Base-by-base conservation (phyloP, 768 basidiomycete genomes). In the Trametes punicea region DNA sequence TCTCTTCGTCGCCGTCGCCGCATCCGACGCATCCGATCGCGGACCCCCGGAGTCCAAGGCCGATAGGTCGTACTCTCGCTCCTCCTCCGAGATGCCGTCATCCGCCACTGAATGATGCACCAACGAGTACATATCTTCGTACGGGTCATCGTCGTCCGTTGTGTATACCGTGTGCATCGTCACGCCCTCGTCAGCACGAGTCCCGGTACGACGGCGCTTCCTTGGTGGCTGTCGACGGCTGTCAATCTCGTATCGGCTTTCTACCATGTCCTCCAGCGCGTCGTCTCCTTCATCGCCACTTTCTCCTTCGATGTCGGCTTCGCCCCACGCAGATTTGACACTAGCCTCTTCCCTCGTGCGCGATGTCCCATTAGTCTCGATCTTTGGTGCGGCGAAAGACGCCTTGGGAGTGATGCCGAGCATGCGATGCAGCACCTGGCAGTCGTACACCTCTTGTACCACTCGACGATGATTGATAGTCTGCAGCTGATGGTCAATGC, bases 391-490 rank as follows among this genome's bases (percentile, higher is more conserved):
- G 21, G 50, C 34, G 21, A 62, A 46, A 16, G 51, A 30, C 2
- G 64, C 40, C 18, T 46, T 51, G 8, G 67, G 66, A 15, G 62
- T 47, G 25, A 84, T 70, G 4, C 79, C 81, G 11, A 89, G 71
- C 48, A 84, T 71, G 21, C 76, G 71, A 58, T 93, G 90, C 49
- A 93, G 67, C 1, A 73, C 67, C 50, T 78, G 69, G 50, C 75
- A 75, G 60, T 86, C 72, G 65, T 88, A 87, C 13, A 92, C 73
- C 57, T 90, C 87, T 64, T 82, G 77, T 2, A 90, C 80, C 2
- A 88, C 73, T 45, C 74, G 75, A 26, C 91, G 81, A 62, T 89
- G 87, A 55, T 87, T 87, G 49, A 90, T 80, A 1, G 85, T 89
- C 88, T 92, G 63, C 3, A 41, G 46, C 39, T 57, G 55, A 60